These are phyloP conservation scores for Schizochytrium sp. DNA, from an alignment of 108 stramenopile genomes.

Conservation along the genomic window DNA sequence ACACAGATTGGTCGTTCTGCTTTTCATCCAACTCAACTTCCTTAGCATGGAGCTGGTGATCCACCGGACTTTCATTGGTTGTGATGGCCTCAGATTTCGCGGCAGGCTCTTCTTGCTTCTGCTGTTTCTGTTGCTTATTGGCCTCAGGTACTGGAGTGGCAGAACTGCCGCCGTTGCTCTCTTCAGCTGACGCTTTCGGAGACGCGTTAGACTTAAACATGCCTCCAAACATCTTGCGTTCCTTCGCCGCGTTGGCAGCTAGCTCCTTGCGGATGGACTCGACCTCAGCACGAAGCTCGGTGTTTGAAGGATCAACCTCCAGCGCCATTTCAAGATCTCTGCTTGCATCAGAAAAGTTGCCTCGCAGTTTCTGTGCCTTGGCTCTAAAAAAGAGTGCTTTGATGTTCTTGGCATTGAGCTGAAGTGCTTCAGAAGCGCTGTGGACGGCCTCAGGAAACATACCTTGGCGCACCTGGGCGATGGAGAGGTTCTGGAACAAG, in stretches of 20 bases:
- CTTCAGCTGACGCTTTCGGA: background rate
- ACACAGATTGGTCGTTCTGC: background rate
- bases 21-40: background rate
- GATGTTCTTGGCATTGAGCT: slow-evolving; percentile 32
- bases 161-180: background rate
- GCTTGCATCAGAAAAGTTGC: background rate
- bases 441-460: slow-evolving; percentile 1
- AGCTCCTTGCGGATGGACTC: slow-evolving; percentile 22
- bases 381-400: slow-evolving; percentile 35
- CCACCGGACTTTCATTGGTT: background rate
- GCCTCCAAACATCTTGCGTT: slow-evolving; percentile 16
- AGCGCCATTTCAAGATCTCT: slow-evolving; percentile 20
- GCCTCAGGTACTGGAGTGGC: background rate
- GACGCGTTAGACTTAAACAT: background rate
- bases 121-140: background rate
- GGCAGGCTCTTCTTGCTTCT: background rate
- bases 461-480: slow-evolving; percentile 39
- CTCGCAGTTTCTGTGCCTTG: slow-evolving; percentile 36
- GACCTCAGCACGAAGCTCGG: slow-evolving; percentile 48
- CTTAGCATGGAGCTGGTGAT: background rate
- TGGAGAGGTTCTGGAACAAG: slow-evolving; percentile 35
- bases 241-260: background rate
- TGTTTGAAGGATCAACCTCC: background rate
- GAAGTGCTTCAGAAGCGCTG: slow-evolving; percentile 24
- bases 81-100: background rate